These are phyloP conservation scores for Gastrodia elata DNA, from an alignment of 106 monocot genomes.

Conservation along the genomic window DNA sequence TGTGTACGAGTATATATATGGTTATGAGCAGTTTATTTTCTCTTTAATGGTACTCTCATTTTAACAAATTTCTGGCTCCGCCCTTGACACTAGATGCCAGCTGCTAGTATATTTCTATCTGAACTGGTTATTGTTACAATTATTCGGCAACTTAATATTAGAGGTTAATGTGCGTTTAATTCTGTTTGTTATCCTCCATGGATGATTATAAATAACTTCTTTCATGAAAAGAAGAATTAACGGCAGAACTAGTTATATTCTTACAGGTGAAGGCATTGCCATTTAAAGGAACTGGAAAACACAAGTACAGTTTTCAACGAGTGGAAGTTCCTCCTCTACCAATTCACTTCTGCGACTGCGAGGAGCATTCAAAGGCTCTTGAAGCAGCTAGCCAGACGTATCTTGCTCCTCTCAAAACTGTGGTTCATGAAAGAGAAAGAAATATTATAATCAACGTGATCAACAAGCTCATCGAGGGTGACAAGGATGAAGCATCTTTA, in stretches of 20 bases:
- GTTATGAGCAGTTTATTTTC: too few relatives aligned
- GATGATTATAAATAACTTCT: neutral
- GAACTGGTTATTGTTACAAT: neutral
- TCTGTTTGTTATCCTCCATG: neutral
- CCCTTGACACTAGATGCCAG: too few relatives aligned
- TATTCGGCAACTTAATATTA: neutral
- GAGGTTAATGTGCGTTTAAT: neutral
- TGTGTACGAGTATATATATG: too few relatives aligned
- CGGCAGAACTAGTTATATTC: neutral
- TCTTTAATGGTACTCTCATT: too few relatives aligned
- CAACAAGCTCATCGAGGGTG: constrained; percentile 55
- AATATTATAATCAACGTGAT: constrained; percentile 67
- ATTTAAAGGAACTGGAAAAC: constrained; percentile 88
- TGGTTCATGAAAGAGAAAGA: constrained; percentile 50
- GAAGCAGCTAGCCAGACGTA: constrained; percentile 19
- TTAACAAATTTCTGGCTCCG: too few relatives aligned
- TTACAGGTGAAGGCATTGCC: constrained; percentile 72
- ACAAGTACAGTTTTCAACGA: constrained; percentile 96
- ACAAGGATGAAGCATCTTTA: constrained; percentile 12
- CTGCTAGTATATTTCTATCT: neutral
- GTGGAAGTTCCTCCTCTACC: constrained; percentile 67
- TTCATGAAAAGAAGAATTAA: neutral
- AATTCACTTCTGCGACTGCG: constrained; percentile 94
- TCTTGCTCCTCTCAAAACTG: constrained; percentile 16
- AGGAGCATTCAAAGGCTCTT: constrained; percentile 49